Conservation (phyloP, 257 asterid species). For the Solanum ahanhuiri region DNA sequence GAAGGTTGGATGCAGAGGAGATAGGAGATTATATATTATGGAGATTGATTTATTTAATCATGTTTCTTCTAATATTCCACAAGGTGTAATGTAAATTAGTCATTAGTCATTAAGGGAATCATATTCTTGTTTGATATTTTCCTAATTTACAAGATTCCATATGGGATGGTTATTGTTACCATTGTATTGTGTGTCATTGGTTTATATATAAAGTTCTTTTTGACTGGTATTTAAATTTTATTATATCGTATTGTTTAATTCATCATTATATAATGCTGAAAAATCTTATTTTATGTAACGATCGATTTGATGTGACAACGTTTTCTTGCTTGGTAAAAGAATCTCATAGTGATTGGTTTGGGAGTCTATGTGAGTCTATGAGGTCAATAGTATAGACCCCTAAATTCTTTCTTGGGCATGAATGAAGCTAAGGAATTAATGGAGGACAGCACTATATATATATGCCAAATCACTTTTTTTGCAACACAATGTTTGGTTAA, state of each 20-base stretch:
- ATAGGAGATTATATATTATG: neutral
- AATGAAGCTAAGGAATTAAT: neutral
- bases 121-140: neutral
- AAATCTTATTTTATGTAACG: neutral
- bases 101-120: neutral
- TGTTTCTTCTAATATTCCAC: neutral
- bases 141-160: neutral
- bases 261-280: neutral
- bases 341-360: neutral
- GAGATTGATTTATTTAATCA: neutral
- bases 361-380: neutral
- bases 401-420: neutral
- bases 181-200: neutral
- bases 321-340: neutral
- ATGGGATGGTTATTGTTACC: neutral
- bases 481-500: neutral
- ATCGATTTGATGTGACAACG: neutral
- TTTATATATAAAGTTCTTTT: neutral
- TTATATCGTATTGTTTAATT: neutral
- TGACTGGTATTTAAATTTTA: neutral
- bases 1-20: neutral
- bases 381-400: neutral
- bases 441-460: neutral
- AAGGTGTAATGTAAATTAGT: neutral
- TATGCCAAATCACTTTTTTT: neutral